Conservation (phyloP, 164 flowering plant genomes). For the Tinospora cordifolia region DNA sequence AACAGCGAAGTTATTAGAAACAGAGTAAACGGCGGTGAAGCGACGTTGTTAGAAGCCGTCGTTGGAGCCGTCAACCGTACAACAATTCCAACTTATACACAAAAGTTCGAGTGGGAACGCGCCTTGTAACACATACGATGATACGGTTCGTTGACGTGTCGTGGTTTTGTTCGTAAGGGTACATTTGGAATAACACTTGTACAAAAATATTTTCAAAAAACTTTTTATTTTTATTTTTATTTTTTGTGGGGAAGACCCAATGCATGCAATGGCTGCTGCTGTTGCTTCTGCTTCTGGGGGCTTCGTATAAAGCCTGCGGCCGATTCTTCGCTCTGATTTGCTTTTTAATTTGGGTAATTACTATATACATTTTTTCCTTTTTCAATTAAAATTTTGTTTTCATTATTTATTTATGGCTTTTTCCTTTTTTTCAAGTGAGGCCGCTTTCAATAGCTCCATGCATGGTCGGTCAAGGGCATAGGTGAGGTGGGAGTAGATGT, state of each 20-base stretch:
- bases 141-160: neutral
- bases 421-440: neutral
- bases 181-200: neutral
- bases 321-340: neutral
- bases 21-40: conserved; percentile 42
- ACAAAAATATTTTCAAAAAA: neutral
- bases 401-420: too few species aligned
- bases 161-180: neutral
- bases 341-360: too few species aligned
- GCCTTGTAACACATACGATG: neutral
- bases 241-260: too few species aligned
- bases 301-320: neutral
- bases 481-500: too few species aligned
- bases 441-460: neutral
- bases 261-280: neutral
- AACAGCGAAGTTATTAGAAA: neutral
- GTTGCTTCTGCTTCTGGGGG: neutral
- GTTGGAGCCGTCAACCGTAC: conserved; percentile 32
- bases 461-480: too few species aligned
- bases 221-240: too few species aligned
- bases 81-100: neutral
- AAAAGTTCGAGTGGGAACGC: too few species aligned
- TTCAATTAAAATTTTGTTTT: too few species aligned
- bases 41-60: conserved; percentile 25
- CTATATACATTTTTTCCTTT: too few species aligned